Evolutionary conservation across 805 yeast genomes (phyloP), one percentile per base, ranked within the genome.

Genomic region (Grigorovia yakushimaensis): DNA sequence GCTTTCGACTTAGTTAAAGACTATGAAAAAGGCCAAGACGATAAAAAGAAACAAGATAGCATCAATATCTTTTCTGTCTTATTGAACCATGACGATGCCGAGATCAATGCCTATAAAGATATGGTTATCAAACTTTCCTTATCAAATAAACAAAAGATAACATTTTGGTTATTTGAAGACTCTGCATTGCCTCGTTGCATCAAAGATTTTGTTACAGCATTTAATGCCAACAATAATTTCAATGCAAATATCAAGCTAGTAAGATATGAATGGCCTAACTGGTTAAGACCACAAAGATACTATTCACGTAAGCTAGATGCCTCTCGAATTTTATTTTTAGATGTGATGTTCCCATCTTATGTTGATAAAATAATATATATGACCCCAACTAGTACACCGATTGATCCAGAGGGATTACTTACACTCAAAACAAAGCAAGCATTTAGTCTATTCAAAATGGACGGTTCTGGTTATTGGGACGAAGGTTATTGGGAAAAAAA

Each of bases 181-280:
- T 88, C 38, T 67, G 77, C 24, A 22, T 35, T 54, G 2, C 42
- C 56, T 17, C 30, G 42, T 2, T 23, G 49, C 3, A 79, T 89
- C 58, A 80, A 76, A 59, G 58, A 67, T 24, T 74, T 78, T 43
- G 59, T 87, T n/a, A 84, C 87, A 8, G 20, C 17, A 3, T 44
- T 59, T 11, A 54, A 53, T 43, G 20, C 35, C 15, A 37, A 51
- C 18, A n/a, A 41, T 0, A 27, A 39, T 2, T 23, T 49, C 5
- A 43, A 40, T 36, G 55, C 51, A 1, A 41, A 36, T 7, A 51
- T 59, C 7, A 91, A 88, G 56, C 65, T 88, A 41, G 71, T 93
- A n/a, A 78, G 84, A 1, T 91, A 85, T 63, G 82, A 84, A 52
- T 91, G 98, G 98, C 98, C 98, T 13, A 63, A 71, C 9, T 91